Conservation (phyloP, 1,139 yeast species). For the Magnusiomyces tetraspermus region DNA sequence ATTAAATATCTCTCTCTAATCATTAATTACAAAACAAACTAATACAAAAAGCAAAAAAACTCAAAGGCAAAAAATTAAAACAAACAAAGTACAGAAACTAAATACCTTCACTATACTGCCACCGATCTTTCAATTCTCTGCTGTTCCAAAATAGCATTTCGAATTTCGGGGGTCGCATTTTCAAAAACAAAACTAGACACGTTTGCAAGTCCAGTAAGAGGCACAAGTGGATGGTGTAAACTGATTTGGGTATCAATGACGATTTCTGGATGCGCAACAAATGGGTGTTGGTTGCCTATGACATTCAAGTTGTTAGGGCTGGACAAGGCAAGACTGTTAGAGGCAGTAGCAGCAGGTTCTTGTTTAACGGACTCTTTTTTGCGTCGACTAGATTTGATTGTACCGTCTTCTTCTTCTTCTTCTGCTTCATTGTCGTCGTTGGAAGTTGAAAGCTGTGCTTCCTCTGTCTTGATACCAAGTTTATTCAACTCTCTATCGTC, state of each 20-base stretch:
- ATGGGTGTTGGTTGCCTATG: background rate
- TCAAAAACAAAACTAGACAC: conserved; percentile 52
- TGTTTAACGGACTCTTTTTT: background rate
- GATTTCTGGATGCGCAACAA: conserved; percentile 29
- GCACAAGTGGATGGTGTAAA: conserved; percentile 32
- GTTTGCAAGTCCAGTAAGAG: conserved; percentile 53
- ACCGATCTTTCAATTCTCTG: background rate
- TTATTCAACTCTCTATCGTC: conserved; percentile 11
- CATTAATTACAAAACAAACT: too few species aligned
- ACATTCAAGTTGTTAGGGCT: background rate
- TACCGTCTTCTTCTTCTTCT: conserved; percentile 12
- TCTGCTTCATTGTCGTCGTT: conserved; percentile 15
- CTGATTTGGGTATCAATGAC: conserved; percentile 44
- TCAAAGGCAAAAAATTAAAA: too few species aligned
- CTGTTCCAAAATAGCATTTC: conserved; percentile 55
- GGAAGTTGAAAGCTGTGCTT: background rate
- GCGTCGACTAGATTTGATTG: background rate
- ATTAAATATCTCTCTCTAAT: too few species aligned
- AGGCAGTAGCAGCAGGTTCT: too few species aligned
- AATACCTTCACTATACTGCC: too few species aligned
- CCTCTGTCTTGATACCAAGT: background rate
- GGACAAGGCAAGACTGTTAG: background rate
- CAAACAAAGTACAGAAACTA: too few species aligned
- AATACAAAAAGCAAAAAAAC: too few species aligned
- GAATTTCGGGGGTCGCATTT: conserved; percentile 39